Percentiles rank a stretch among this genome's conserved stretches.
Conservation (phyloP, 2,329 filamentous ascomycete genomes). For the Teratosphaeria zuluensis region DNA sequence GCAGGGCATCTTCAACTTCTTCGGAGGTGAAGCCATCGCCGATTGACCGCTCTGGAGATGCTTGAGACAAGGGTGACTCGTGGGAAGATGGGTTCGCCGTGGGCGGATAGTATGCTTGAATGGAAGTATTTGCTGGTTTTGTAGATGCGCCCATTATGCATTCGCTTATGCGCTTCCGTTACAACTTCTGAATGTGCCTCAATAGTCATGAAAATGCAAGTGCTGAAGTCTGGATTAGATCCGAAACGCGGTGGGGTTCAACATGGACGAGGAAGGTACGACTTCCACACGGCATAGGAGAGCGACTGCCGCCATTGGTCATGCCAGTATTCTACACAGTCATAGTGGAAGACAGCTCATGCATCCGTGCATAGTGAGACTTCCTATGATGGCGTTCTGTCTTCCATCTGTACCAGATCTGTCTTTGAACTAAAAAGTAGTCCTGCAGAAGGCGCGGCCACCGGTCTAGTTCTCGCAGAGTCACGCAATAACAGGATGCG, state of each 20-base stretch:
- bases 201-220: neutral
- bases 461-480: too few species aligned
- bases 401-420: too few species aligned
- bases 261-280: neutral
- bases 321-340: neutral
- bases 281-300: neutral
- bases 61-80: neutral
- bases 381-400: too few species aligned
- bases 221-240: neutral
- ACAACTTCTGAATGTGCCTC: neutral
- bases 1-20: slow-evolving; percentile 26
- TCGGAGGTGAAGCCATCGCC: slow-evolving; percentile 47
- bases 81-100: slow-evolving; percentile 17
- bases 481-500: too few species aligned
- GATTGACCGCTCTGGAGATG: slow-evolving; percentile 8
- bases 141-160: neutral
- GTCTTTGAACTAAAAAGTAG: too few species aligned
- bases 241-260: neutral
- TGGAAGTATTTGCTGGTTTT: neutral
- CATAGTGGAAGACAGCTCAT: neutral
- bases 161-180: neutral
- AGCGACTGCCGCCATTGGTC: neutral
- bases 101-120: slow-evolving; percentile 33
- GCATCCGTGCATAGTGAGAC: too few species aligned
- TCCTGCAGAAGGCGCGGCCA: too few species aligned